Percentiles rank a stretch among this genome's conserved stretches.
These are phyloP conservation scores for Trichosanthes cucumerina DNA, from an alignment of 306 rosid species.

Conservation along the genomic window DNA sequence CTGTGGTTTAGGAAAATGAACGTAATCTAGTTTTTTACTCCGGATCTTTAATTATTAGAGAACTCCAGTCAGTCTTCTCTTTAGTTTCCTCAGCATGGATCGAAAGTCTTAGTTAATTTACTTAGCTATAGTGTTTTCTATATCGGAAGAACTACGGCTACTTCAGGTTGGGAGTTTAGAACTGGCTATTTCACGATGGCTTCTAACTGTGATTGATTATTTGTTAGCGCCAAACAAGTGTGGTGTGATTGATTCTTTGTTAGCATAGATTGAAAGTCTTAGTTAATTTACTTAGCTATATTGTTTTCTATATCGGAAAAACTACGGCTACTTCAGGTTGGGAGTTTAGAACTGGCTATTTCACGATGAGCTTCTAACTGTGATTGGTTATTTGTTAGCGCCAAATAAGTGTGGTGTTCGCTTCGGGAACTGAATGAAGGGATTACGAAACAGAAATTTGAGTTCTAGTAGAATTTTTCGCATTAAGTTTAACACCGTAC, in stretches of 20 bases:
- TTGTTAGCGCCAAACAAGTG: background rate
- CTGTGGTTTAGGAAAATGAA: background rate
- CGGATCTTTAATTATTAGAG: background rate
- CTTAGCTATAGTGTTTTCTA: background rate
- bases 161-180: background rate
- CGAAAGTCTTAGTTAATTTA: background rate
- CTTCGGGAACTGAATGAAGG: background rate
- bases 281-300: background rate
- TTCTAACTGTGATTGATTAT: background rate
- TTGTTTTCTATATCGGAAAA: background rate
- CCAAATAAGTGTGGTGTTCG: background rate
- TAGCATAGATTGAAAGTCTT: background rate
- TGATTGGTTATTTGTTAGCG: background rate
- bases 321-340: background rate
- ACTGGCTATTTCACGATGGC: background rate
- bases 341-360: background rate
- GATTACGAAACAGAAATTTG: background rate
- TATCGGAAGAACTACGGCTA: background rate
- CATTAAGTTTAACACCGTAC: no score
- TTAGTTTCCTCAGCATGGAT: background rate
- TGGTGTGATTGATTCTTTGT: no score
- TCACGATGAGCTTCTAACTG: background rate
- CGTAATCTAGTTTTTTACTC: background rate
- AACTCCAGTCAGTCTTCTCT: background rate
- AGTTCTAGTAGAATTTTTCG: no score